phyloP scores from a whole-genome alignment of 176 grass and related monocot species.

The Oryza officinalis region DNA sequence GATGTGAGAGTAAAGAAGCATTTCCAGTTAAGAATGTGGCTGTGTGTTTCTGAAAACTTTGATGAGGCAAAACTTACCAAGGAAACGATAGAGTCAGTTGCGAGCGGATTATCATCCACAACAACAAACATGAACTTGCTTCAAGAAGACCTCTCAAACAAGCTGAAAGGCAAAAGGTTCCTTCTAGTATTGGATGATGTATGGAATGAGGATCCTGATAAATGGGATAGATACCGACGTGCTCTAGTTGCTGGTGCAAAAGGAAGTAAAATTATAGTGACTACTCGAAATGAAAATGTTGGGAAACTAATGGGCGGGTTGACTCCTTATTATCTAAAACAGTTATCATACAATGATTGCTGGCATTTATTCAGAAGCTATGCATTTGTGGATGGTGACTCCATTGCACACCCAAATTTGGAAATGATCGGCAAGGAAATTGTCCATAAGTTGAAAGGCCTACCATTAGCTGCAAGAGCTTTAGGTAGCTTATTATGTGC shows the following conservation, averaged over 20 bases:
- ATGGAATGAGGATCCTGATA: conserved; percentile 72
- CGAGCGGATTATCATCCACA: conserved; percentile 19
- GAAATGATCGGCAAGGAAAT: conserved; percentile 78
- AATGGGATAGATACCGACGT: conserved; percentile 58
- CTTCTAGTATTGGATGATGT: conserved; percentile 87
- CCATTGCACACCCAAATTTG: conserved; percentile 48
- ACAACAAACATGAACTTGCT: conserved; percentile 68
- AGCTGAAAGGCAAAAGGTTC: conserved; percentile 60
- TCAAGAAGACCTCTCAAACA: conserved; percentile 64
- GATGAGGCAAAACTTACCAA: conserved; percentile 68
- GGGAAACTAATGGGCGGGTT: conserved; percentile 50
- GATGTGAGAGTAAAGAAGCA: conserved; percentile 66
- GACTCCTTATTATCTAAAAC: conserved; percentile 51
- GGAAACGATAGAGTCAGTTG: conserved; percentile 69
- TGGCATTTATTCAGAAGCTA: conserved; percentile 77
- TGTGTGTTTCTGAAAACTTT: conserved; percentile 79
- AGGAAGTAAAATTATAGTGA: no score
- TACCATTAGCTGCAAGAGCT: conserved; percentile 71
- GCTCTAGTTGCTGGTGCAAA: background rate
- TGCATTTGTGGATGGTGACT: conserved; percentile 64
- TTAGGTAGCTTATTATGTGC: conserved; percentile 67
- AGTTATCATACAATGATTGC: conserved; percentile 59
- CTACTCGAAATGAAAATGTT: conserved; percentile 51
- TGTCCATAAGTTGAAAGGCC: conserved; percentile 78
- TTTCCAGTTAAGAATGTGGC: conserved; percentile 66